A percentile compares a stretch with the other conserved stretches of the same genome.
Conservation (phyloP, 257 asterid genomes). For the Jacaranda copaia region DNA sequence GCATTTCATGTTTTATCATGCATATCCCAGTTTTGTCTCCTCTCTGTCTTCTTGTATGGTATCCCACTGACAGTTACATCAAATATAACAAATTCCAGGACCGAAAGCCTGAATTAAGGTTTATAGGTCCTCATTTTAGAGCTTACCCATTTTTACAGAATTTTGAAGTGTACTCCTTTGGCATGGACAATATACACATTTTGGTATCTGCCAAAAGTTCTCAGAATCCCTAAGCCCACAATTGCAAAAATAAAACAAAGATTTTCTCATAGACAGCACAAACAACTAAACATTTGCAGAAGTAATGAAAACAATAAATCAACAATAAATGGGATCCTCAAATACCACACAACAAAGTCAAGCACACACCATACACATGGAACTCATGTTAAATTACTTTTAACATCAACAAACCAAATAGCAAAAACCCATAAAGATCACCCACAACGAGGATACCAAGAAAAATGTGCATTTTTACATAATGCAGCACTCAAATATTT, state of each 20-base stretch:
- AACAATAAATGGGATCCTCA: constrained; percentile 10
- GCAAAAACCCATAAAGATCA: constrained; percentile 29
- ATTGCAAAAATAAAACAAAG: background rate
- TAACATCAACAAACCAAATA: constrained; percentile 10
- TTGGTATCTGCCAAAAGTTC: constrained; percentile 14
- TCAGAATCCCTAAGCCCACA: constrained; percentile 24
- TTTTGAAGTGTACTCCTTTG: constrained; percentile 10
- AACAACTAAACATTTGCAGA: background rate
- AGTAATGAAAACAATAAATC: background rate
- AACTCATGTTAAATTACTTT: constrained; percentile 20
- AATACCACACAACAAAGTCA: constrained; percentile 24
- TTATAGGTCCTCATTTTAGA: background rate
- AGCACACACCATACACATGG: constrained; percentile 4
- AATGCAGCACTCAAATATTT: constrained; percentile 1
- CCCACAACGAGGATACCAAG: constrained; percentile 15
- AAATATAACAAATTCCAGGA: background rate
- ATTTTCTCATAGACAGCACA: background rate
- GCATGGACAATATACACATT: background rate
- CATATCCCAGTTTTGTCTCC: constrained; percentile 1
- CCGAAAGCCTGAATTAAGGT: constrained; percentile 7
- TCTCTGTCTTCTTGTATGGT: background rate
- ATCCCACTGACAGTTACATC: background rate
- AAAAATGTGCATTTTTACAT: background rate
- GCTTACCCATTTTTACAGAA: constrained; percentile 16
- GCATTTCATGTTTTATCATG: constrained; percentile 6